phyloP scores from a whole-genome alignment of 2,329 filamentous ascomycete genomes.

The Amylocarpus encephaloides region DNA sequence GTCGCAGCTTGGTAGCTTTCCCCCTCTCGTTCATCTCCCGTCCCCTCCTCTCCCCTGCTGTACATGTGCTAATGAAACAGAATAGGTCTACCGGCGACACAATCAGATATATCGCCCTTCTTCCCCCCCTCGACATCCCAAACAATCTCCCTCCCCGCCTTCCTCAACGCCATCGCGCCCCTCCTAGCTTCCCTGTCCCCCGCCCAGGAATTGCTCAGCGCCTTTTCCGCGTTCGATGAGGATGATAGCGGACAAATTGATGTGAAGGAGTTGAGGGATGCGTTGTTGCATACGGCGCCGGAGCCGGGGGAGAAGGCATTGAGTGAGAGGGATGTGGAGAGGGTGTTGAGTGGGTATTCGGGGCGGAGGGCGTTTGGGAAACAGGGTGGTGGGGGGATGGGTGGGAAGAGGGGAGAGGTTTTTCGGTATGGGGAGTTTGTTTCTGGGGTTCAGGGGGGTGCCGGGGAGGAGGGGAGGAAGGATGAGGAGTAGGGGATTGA shows the following conservation, averaged over 20 bases:
- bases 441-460: conserved; percentile 26
- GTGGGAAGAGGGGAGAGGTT: conserved; percentile 66
- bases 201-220: conserved; percentile 73
- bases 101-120: conserved; percentile 69
- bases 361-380: conserved; percentile 77
- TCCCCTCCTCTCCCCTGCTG: not conserved
- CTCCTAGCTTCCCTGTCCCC: conserved; percentile 70
- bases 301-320: conserved; percentile 61
- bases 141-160: conserved; percentile 76
- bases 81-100: conserved; percentile 64
- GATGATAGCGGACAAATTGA: conserved; percentile 94
- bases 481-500: conserved; percentile 9
- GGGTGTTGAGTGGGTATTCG: conserved; percentile 80
- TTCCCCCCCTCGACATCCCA: conserved; percentile 68
- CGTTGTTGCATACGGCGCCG: conserved; percentile 73
- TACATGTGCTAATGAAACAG: conserved; percentile 6
- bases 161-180: conserved; percentile 74
- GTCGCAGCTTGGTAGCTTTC: conserved; percentile 62
- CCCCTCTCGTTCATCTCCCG: not conserved
- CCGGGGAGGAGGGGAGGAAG: conserved; percentile 22
- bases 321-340: conserved; percentile 71
- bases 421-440: conserved; percentile 95
- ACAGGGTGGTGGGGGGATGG: conserved; percentile 39
- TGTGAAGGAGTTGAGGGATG: conserved; percentile 72
- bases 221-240: conserved; percentile 92